These are phyloP conservation scores for Litsea cubeba DNA, from an alignment of 164 flowering plant species.

Conservation along the genomic window DNA sequence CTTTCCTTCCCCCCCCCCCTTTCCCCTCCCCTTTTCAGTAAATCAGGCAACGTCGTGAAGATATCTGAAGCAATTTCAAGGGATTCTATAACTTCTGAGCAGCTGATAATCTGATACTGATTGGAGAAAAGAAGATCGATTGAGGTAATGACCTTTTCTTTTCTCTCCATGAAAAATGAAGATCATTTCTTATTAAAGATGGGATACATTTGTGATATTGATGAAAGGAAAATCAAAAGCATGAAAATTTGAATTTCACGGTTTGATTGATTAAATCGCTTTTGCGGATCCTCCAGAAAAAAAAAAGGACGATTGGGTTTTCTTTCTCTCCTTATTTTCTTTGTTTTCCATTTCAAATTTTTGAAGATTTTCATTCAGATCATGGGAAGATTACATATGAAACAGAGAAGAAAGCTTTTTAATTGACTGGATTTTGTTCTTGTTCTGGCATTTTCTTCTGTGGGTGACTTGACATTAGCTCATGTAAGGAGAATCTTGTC, in stretches of 20 bases:
- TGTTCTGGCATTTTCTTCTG: background rate
- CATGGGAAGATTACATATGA: background rate
- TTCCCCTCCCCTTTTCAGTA: background rate
- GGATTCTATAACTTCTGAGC: background rate
- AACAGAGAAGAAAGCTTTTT: background rate
- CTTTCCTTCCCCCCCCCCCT: background rate
- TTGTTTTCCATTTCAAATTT: background rate
- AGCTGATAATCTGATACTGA: background rate
- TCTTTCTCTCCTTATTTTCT: background rate
- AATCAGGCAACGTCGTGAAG: background rate
- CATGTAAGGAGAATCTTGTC: background rate
- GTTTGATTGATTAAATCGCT: background rate
- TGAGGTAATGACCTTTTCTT: too few relatives aligned
- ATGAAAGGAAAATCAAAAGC: background rate
- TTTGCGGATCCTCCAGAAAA: too few relatives aligned
- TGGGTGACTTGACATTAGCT: too few relatives aligned
- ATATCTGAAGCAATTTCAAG: background rate
- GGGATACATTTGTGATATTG: too few relatives aligned
- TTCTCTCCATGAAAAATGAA: too few relatives aligned
- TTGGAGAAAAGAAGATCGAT: background rate
- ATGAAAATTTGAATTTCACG: background rate
- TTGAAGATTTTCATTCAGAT: background rate
- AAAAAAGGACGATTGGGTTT: too few relatives aligned
- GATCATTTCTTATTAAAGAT: too few relatives aligned
- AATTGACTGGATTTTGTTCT: background rate